Conservation (phyloP, 768 basidiomycete genomes). For the Leccinum boreale region DNA sequence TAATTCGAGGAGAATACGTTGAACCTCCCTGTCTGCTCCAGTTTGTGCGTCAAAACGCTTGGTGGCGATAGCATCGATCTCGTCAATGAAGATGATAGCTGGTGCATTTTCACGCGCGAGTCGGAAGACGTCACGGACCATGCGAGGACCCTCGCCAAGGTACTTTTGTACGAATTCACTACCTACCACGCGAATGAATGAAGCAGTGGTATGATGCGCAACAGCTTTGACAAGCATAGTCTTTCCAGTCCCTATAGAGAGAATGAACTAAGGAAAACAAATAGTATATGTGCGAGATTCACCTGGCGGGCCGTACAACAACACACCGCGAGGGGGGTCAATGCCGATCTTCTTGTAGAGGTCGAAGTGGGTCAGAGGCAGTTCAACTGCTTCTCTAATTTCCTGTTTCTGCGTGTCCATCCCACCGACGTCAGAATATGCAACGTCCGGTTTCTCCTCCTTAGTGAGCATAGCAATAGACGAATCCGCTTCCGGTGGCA, state of each 20-base stretch:
- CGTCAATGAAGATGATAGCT: constrained; percentile 99
- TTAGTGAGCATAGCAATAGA: constrained; percentile 92
- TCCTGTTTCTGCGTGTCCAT: constrained; percentile 99
- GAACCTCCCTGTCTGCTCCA: constrained; percentile 97
- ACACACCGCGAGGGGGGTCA: constrained; percentile 95
- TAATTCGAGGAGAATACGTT: constrained; percentile 94
- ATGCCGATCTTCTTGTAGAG: constrained; percentile 99
- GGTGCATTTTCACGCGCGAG: constrained; percentile 96
- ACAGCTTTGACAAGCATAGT: constrained; percentile 99
- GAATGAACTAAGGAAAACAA: constrained; percentile 3
- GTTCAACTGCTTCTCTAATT: constrained; percentile 96
- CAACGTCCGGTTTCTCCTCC: constrained; percentile 93
- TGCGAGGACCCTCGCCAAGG: constrained; percentile 97
- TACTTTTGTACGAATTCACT: constrained; percentile 99
- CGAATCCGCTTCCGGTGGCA: constrained; percentile 98
- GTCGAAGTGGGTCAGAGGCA: constrained; percentile 95
- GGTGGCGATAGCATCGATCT: constrained; percentile 97
- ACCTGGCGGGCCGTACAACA: constrained; percentile 97
- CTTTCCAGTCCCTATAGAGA: constrained; percentile 86
- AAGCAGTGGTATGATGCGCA: constrained; percentile 93
- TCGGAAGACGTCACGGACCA: constrained; percentile 99
- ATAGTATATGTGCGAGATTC: constrained; percentile 15
- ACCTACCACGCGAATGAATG: constrained; percentile 97
- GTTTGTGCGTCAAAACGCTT: constrained; percentile 99
- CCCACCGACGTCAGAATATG: constrained; percentile 93